Percentiles rank a stretch among this genome's conserved stretches.
Conservation (phyloP, 2,329 filamentous ascomycete species). For the Apiospora arundinis region DNA sequence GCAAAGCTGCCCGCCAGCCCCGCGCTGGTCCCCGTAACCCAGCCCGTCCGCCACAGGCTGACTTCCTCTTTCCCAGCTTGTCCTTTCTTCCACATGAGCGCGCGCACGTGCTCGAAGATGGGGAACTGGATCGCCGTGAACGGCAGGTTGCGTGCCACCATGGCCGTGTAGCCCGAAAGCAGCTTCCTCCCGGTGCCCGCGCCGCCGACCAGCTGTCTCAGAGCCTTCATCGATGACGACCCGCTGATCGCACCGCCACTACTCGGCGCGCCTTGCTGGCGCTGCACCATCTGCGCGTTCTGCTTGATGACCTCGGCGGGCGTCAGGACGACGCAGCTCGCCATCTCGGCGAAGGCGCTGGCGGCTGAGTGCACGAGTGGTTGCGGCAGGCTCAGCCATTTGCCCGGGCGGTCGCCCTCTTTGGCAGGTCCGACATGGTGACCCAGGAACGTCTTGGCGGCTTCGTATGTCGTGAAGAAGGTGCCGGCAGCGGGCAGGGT, state of each 20-base stretch:
- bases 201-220: constrained; percentile 58
- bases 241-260: constrained; percentile 29
- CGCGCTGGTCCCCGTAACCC: constrained; percentile 76
- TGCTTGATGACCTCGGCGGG: constrained; percentile 93
- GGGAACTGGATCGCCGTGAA: constrained; percentile 88
- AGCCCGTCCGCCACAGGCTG: constrained; percentile 67
- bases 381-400: constrained; percentile 61
- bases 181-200: constrained; percentile 63
- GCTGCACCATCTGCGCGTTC: constrained; percentile 82
- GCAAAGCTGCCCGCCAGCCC: constrained; percentile 76
- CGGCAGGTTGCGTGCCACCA: constrained; percentile 81
- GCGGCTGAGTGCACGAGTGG: constrained; percentile 76
- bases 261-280: constrained; percentile 25
- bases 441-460: constrained; percentile 68
- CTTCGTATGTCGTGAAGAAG: constrained; percentile 92
- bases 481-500: constrained; percentile 84
- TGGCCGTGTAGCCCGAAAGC: constrained; percentile 76
- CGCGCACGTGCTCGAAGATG: constrained; percentile 76
- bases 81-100: constrained; percentile 53
- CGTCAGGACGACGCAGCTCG: constrained; percentile 85
- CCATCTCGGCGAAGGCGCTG: constrained; percentile 79
- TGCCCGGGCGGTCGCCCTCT: constrained; percentile 43
- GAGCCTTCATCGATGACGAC: constrained; percentile 55
- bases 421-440: neutral
- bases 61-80: neutral